Evolutionary conservation across 2,329 filamentous ascomycete genomes (phyloP).

Genomic region (Clarireedia paspali): DNA sequence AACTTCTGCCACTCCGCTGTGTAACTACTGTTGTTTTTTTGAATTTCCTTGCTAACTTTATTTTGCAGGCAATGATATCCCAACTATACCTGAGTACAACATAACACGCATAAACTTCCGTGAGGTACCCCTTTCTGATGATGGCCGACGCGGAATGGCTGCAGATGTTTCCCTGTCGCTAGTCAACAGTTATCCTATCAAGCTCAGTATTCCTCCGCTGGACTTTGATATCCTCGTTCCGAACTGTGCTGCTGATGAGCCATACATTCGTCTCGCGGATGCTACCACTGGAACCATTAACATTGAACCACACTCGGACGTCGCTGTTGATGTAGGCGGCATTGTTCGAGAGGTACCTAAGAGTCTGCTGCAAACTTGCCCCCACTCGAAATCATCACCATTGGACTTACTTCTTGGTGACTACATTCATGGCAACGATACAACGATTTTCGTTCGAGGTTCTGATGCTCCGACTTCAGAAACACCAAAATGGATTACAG

Average conservation of each 20-base stretch:
- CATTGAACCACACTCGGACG: slow-evolving; percentile 59
- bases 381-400: slow-evolving; percentile 69
- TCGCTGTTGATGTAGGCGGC: slow-evolving; percentile 64
- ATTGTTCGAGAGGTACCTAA: slow-evolving; percentile 67
- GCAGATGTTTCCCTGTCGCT: slow-evolving; percentile 70
- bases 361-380: slow-evolving; percentile 64
- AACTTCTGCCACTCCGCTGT: background rate
- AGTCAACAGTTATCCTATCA: slow-evolving; percentile 71
- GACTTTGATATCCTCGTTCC: slow-evolving; percentile 80
- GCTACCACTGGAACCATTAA: slow-evolving; percentile 61
- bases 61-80: slow-evolving; percentile 56
- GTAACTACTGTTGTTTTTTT: background rate
- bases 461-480: slow-evolving; percentile 56
- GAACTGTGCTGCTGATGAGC: slow-evolving; percentile 65
- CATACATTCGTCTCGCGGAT: slow-evolving; percentile 71
- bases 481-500: slow-evolving; percentile 75
- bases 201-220: slow-evolving; percentile 68
- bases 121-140: slow-evolving; percentile 52
- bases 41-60: slow-evolving; percentile 17
- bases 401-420: slow-evolving; percentile 73
- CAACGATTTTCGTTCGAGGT: slow-evolving; percentile 77
- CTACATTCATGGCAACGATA: slow-evolving; percentile 74
- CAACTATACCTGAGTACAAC: slow-evolving; percentile 71
- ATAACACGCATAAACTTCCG: slow-evolving; percentile 74
- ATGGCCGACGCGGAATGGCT: slow-evolving; percentile 54